Base-by-base conservation (phyloP, 345 rosid genomes). In the Citrus mangshanensis region DNA sequence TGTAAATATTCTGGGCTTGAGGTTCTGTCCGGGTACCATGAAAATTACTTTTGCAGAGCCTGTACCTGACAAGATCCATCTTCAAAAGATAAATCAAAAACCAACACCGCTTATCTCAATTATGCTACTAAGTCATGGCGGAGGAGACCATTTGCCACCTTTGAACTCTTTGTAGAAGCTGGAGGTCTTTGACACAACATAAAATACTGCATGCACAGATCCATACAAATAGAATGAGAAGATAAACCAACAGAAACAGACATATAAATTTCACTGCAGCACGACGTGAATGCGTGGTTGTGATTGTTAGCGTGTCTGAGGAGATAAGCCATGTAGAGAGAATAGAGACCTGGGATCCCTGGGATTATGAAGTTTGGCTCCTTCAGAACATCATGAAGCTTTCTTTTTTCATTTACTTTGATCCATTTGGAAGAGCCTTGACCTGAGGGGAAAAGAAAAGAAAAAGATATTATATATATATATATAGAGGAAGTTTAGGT, bases 261-360 rank as follows among this genome's bases (percentile, higher is more conserved):
- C 61, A 24, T 22, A n/a, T 22, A 30, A 6, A 14, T 21, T 28
- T 70, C 60, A 59, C 68, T 21, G 74, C 30, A 63, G 55, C 27
- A 62, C 4, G 21, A 24, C 21, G 21, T 21, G 70, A 70, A 34
- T 64, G 30, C 5, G 22, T 51, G 22, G 5, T 2, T 56, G 49
- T 16, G 42, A 55, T 21, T 24, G n/a, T 19, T 6, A 6, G 56
- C 42, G n/a, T 18, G 9, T 35, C 9, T 5, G 10, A 42, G 13
- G 68, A 16, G 76, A 63, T 51, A 14, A 55, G 10, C 49, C 54
- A 40, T 21, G 4, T 24, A 30, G 40, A 72, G 65, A 64, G 40
- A 68, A 16, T 40, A 65, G 64, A 78, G 73, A 91, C 95, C 98
- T 85, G 99, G 99, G 76, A 93, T 90, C 81, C 89, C 92, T 0